A percentile compares a stretch with the other conserved stretches of the same genome.
phyloP scores from a whole-genome alignment of 495 filamentous ascomycete species.

The Talaromyces nanjingensis region DNA sequence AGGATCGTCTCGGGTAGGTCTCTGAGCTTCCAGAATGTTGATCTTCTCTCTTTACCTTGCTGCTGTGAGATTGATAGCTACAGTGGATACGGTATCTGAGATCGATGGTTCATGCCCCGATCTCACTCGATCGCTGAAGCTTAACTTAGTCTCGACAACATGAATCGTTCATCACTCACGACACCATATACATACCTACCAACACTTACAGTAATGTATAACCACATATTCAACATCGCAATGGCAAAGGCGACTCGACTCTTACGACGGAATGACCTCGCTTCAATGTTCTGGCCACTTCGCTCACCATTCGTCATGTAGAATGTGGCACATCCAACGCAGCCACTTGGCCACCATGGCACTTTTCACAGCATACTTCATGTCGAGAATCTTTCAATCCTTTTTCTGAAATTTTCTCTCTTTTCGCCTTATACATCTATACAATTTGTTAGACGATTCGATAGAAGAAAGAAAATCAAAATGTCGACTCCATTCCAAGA shows the following conservation, averaged over 20 bases:
- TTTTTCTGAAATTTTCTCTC: background rate
- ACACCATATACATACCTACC: background rate
- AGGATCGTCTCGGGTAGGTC: background rate
- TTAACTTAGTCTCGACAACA: background rate
- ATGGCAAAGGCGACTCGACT: background rate
- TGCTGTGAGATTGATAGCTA: background rate
- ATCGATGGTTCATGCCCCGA: conserved; percentile 2
- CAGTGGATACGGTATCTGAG: background rate
- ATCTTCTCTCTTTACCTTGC: background rate
- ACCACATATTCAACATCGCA: background rate
- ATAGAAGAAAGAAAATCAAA: background rate
- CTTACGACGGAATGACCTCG: background rate
- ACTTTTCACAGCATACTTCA: background rate
- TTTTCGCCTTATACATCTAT: background rate
- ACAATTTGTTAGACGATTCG: background rate
- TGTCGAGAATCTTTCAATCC: background rate
- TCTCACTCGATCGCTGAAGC: background rate
- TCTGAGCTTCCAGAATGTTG: background rate
- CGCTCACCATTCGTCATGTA: background rate
- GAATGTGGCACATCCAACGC: background rate
- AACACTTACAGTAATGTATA: background rate
- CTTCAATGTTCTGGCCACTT: background rate
- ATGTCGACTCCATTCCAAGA: conserved; percentile 16
- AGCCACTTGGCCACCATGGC: background rate
- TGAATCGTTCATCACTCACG: background rate